These are phyloP conservation scores for Yamadazyma sp. DNA, from an alignment of 1,139 yeast species.

Conservation along the genomic window DNA sequence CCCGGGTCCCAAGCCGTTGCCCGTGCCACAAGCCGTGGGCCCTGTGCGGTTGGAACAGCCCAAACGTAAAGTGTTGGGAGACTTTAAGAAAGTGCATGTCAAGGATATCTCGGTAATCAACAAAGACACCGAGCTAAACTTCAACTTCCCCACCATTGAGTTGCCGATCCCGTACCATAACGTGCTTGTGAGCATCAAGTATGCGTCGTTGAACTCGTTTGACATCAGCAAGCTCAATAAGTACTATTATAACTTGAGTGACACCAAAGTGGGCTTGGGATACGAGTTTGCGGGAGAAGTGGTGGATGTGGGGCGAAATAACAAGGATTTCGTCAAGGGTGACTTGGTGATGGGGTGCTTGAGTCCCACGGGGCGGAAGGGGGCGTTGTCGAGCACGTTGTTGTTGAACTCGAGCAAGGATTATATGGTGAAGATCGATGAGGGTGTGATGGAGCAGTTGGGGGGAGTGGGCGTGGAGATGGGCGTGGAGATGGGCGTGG, in stretches of 20 bases:
- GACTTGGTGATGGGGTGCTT: slow-evolving; percentile 39
- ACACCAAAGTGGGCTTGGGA: slow-evolving; percentile 42
- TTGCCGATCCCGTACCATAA: slow-evolving; percentile 33
- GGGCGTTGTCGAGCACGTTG: slow-evolving; percentile 37
- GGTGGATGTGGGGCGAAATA: slow-evolving; percentile 31
- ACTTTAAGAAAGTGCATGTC: slow-evolving; percentile 34
- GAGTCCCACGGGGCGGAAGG: slow-evolving; percentile 35
- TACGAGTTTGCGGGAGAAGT: slow-evolving; percentile 43
- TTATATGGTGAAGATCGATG: slow-evolving; percentile 29
- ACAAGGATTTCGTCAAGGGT: slow-evolving; percentile 28
- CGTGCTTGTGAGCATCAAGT: slow-evolving; percentile 39
- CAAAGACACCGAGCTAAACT: slow-evolving; percentile 43
- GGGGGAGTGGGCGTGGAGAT: slow-evolving; percentile 17
- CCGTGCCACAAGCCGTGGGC: slow-evolving; percentile 17
- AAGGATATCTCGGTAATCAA: slow-evolving; percentile 45
- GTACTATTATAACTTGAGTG: slow-evolving; percentile 37
- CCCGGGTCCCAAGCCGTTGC: slow-evolving; percentile 21
- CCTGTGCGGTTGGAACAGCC: slow-evolving; percentile 8
- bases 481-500: neutral
- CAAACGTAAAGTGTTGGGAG: slow-evolving; percentile 20
- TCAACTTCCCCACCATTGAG: slow-evolving; percentile 39
- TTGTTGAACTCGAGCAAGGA: slow-evolving; percentile 36
- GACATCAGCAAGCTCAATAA: slow-evolving; percentile 40
- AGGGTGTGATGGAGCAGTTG: slow-evolving; percentile 22
- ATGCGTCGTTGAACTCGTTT: slow-evolving; percentile 37